Base-by-base conservation (phyloP, 2,329 filamentous ascomycete species). In the Aureobasidium sp. region DNA sequence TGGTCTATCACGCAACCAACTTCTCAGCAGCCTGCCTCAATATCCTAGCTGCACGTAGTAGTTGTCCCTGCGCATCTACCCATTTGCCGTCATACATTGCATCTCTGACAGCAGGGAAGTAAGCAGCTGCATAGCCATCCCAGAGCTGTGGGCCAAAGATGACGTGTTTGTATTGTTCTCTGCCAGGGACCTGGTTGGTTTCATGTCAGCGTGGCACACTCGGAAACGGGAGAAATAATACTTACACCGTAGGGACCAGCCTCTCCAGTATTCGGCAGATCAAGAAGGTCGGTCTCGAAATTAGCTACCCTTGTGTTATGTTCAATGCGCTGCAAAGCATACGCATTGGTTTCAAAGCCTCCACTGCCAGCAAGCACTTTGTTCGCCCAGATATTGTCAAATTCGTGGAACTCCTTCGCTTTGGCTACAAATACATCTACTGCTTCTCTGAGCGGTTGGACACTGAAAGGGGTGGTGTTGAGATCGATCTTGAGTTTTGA, bases 161-260 rank as follows among this genome's bases (percentile, higher is more conserved):
- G 70, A 95, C 83, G 74, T 97, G 94, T 74, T 95, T 96, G 81
- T 91, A 99, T 75, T 97, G 94, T 5, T 89, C 89, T 66, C 93
- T 86, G 68, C 90, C 90, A 42, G 90, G 89, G 5, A 96, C 83
- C 88, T 91, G 61, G 55, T 5, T 65, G 63, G 4, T 3, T n/a
- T 11, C 1, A 15, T 5, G 11, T 58, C 42, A 41, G 21, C 21
- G 21, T 21, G 21, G 21, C 21, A 21, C 21, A 21, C 21, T 21
- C 21, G 21, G 21, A 21, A 21, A 21, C 21, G 21, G 21, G 21
- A 4, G 21, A 25, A 13, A 15, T 13, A 7, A 9, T 21, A 86
- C 89, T 81, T 83, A 95, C 88, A 63, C 91, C 91, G 65, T 75
- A 71, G 32, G 66, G 64, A 9, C 63, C 65, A 5, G 69, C 66